Percentiles rank a stretch among this genome's conserved stretches.
Evolutionary conservation across 2,329 filamentous ascomycete genomes (phyloP).

Genomic region (Metarhizium rileyi): DNA sequence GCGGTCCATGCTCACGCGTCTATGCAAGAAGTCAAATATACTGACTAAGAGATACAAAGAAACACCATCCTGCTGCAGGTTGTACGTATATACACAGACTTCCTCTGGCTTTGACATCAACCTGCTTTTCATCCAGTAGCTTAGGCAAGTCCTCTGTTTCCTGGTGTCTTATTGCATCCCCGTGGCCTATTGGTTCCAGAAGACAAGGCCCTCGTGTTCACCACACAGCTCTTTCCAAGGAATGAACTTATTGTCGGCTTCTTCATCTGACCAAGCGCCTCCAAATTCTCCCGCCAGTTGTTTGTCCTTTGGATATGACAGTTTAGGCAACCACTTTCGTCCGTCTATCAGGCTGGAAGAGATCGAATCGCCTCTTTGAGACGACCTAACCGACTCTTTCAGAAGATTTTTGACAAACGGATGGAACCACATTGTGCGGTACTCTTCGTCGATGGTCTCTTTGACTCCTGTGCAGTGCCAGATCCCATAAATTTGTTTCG

Average conservation of each 20-base stretch:
- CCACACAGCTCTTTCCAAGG: constrained; percentile 19
- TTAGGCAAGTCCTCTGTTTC: too few relatives aligned
- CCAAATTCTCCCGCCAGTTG: constrained; percentile 11
- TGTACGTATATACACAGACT: neutral
- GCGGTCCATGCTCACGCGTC: too few relatives aligned
- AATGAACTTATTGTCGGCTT: constrained; percentile 15
- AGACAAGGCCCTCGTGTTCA: constrained; percentile 13
- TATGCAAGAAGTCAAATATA: too few relatives aligned
- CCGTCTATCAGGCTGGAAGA: constrained; percentile 20
- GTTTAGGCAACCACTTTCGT: constrained; percentile 19
- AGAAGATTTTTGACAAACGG: constrained; percentile 23
- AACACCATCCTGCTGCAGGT: too few relatives aligned
- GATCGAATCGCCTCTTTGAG: constrained; percentile 14
- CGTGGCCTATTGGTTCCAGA: constrained; percentile 13
- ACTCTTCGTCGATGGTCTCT: constrained; percentile 21
- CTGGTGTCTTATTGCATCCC: neutral
- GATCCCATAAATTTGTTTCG: constrained; percentile 25
- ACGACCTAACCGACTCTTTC: constrained; percentile 16
- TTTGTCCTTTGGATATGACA: constrained; percentile 7
- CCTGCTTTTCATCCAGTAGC: neutral
- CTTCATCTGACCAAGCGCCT: constrained; percentile 15
- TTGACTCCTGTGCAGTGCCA: constrained; percentile 31
- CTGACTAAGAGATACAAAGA: too few relatives aligned
- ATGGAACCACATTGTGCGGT: constrained; percentile 28
- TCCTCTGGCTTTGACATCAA: neutral